Conservation (phyloP, 2,329 filamentous ascomycete genomes). For the Colletotrichum lentis region DNA sequence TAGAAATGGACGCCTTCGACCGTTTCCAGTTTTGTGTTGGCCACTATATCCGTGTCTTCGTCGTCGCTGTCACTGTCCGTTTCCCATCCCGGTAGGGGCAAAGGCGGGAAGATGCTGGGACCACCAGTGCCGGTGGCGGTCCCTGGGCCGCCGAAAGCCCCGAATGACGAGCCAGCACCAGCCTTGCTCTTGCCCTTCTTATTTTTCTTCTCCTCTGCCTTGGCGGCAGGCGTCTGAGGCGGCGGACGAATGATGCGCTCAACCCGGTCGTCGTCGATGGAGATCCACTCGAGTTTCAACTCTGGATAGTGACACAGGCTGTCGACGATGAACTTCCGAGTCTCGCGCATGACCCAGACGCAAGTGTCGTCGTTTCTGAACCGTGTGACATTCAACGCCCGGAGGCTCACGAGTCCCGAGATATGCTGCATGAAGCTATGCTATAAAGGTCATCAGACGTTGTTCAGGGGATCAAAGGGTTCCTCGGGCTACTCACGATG, state of each 20-base stretch:
- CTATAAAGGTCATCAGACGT: conserved; percentile 48
- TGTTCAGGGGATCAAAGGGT: not conserved
- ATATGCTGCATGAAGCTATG: conserved; percentile 66
- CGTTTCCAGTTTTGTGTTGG: conserved; percentile 48
- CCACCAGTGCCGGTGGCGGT: conserved; percentile 25
- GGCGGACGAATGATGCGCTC: conserved; percentile 58
- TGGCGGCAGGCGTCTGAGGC: conserved; percentile 42
- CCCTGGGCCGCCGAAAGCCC: conserved; percentile 30
- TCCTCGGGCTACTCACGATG: conserved; percentile 56
- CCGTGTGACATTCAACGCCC: conserved; percentile 63
- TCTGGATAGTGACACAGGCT: conserved; percentile 63
- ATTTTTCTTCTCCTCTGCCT: conserved; percentile 42
- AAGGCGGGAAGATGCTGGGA: conserved; percentile 40
- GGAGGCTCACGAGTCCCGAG: conserved; percentile 56
- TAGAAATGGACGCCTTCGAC: conserved; percentile 53
- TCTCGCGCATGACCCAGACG: conserved; percentile 64
- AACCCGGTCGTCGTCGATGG: conserved; percentile 60
- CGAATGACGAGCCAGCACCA: conserved; percentile 9
- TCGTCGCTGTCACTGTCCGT: conserved; percentile 49
- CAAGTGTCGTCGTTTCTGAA: conserved; percentile 66
- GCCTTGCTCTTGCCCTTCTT: conserved; percentile 40
- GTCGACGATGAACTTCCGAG: conserved; percentile 66
- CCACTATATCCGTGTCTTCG: conserved; percentile 41
- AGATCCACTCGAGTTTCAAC: conserved; percentile 66
- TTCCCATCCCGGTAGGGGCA: conserved; percentile 43